Evolutionary conservation across 2,329 filamentous ascomycete genomes (phyloP).

Genomic region (Fusarium floridanum): DNA sequence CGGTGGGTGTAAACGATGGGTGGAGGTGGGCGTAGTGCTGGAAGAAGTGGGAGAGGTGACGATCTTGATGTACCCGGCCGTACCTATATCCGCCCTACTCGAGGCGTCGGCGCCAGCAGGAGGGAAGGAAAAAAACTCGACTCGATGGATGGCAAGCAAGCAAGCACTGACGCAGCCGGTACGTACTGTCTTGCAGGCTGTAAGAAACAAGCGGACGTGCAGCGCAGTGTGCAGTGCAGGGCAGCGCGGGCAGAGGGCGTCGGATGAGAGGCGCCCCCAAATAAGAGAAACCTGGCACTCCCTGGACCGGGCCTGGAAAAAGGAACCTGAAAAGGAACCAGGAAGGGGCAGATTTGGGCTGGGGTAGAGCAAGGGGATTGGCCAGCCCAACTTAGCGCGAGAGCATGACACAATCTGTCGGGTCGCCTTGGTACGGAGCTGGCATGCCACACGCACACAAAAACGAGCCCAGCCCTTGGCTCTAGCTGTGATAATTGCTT

Average conservation of each 20-base stretch:
- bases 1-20: constrained; percentile 39
- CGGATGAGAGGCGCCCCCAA: constrained; percentile 33
- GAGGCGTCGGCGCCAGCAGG: neutral
- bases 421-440: constrained; percentile 43
- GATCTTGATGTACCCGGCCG: constrained; percentile 43
- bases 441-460: constrained; percentile 14
- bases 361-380: constrained; percentile 48
- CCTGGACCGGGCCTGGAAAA: constrained; percentile 27
- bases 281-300: constrained; percentile 35
- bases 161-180: constrained; percentile 14
- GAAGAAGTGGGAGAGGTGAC: constrained; percentile 38
- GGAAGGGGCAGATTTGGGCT: constrained; percentile 45
- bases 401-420: constrained; percentile 53
- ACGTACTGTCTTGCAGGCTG: neutral
- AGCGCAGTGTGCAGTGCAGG: constrained; percentile 4
- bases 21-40: constrained; percentile 40
- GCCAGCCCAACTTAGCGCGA: constrained; percentile 41
- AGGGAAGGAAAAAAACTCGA: constrained; percentile 7
- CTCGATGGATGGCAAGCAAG: constrained; percentile 10
- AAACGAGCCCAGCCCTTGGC: neutral
- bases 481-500: neutral
- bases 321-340: constrained; percentile 42
- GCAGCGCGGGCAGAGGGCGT: neutral
- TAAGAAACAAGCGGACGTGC: constrained; percentile 1
- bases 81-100: constrained; percentile 45